A percentile compares a stretch with the other conserved stretches of the same genome.
Evolutionary conservation across 2,329 filamentous ascomycete species (phyloP).

Genomic region (Arthrobotrys megalospora): DNA sequence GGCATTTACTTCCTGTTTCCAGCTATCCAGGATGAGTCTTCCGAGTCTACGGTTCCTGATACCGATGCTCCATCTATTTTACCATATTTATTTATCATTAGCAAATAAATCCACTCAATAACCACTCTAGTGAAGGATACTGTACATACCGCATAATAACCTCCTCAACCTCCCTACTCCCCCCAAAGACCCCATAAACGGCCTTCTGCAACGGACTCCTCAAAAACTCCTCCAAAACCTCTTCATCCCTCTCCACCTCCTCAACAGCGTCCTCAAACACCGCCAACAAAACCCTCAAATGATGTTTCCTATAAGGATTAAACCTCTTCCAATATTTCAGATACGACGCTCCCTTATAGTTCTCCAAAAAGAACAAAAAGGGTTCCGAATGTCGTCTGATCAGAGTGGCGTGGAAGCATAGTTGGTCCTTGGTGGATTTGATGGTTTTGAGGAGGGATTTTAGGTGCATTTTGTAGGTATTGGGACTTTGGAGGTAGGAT

Average conservation of each 20-base stretch:
- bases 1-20: background rate
- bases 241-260: slow-evolving; percentile 29
- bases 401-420: slow-evolving; percentile 37
- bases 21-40: slow-evolving; percentile 39
- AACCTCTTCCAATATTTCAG: slow-evolving; percentile 37
- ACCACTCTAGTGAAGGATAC: background rate
- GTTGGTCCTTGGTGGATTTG: slow-evolving; percentile 27
- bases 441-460: slow-evolving; percentile 17
- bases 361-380: slow-evolving; percentile 43
- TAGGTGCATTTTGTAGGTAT: background rate
- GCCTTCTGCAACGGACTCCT: slow-evolving; percentile 3
- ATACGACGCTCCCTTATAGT: slow-evolving; percentile 10
- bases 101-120: background rate
- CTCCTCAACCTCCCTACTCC: slow-evolving; percentile 9
- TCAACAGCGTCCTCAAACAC: slow-evolving; percentile 16
- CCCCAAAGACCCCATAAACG: background rate
- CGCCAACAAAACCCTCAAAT: slow-evolving; percentile 29
- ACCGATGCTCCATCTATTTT: slow-evolving; percentile 20
- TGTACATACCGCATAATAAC: slow-evolving; percentile 16
- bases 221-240: background rate
- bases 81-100: slow-evolving; percentile 1
- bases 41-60: slow-evolving; percentile 28
- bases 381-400: slow-evolving; percentile 42
- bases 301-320: slow-evolving; percentile 26
- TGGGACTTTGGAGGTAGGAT: background rate